Base-by-base conservation (phyloP, 2,329 filamentous ascomycete genomes). In the Colletotrichum zoysiae region DNA sequence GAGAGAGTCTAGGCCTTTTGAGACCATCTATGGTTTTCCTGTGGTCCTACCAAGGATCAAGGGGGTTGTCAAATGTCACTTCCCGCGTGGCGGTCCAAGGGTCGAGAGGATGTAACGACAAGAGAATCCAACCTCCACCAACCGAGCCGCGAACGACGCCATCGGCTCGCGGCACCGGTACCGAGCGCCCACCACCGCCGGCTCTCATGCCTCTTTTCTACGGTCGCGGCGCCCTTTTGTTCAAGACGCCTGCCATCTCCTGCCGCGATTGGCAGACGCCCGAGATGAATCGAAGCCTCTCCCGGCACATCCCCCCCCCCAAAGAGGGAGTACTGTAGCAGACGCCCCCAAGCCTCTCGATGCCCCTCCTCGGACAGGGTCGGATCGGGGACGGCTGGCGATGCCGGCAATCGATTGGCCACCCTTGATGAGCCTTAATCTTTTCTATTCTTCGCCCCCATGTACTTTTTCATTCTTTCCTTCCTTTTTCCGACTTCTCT, bases 81-180 rank as follows among this genome's bases (percentile, higher is more conserved):
- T 65, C 51, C 59, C 69, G 69, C 59, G 65, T 71, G 69, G 65
- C 59, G 46, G 40, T 53, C 14, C 55, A 62, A 71, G 51, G 53
- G 58, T 20, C 38, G 33, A 4, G 5, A 14, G 12, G 50, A n/a
- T 35, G 40, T 1, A 12, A 23, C 46, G 4, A 48, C 9, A 12
- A 48, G 42, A 23, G n/a, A 12, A 8, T 50, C n/a, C 1, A 38
- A 33, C 33, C 53, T 23, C 65, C 59, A 68, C 68, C 69, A 71
- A 71, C 65, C 69, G 59, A 60, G 30, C 50, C 35, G 26, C 51
- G 9, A 38, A 33, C 12, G 42, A 35, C 48, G 30, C 61, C n/a
- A 1, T 42, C 56, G 51, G 51, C 44, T 38, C 69, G 51, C 44
- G 44, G 38, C 26, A 44, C 58, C 30, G 65, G 69, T 71, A 68